phyloP scores from a whole-genome alignment of 2,329 filamentous ascomycete genomes.

The Cladophialophora carrionii region DNA sequence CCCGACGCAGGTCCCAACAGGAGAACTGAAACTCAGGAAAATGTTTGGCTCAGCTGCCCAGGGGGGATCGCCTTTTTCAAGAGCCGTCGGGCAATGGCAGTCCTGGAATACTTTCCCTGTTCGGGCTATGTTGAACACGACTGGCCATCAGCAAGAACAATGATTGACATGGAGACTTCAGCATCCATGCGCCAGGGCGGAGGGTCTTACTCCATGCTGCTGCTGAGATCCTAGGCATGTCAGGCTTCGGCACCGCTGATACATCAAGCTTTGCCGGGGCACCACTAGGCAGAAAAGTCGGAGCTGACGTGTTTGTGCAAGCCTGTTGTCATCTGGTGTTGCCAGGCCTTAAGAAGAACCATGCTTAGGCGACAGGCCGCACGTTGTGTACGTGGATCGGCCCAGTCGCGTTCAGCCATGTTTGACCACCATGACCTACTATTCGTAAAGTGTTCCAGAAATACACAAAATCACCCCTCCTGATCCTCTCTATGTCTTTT shows the following conservation, averaged over 20 bases:
- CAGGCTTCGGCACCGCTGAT: conserved; percentile 19
- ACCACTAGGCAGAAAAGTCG: conserved; percentile 8
- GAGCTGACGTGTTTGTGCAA: conserved; percentile 26
- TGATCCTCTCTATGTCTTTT: neutral
- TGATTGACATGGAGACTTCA: conserved; percentile 4
- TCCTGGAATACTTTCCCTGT: conserved; percentile 31
- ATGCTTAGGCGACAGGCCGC: neutral
- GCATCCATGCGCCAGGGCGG: conserved; percentile 12
- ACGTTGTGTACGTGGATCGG: conserved; percentile 8
- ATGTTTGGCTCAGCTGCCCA: conserved; percentile 22
- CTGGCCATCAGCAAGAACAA: conserved; percentile 12
- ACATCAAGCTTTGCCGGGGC: conserved; percentile 11
- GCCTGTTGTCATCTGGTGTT: conserved; percentile 8
- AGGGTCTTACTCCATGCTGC: conserved; percentile 15
- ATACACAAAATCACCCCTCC: neutral
- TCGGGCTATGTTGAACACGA: conserved; percentile 30
- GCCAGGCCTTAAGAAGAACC: conserved; percentile 6
- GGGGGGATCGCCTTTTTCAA: conserved; percentile 16
- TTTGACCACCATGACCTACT: neutral
- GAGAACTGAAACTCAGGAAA: conserved; percentile 16
- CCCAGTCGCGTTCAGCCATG: conserved; percentile 4
- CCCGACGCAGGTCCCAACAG: conserved; percentile 33
- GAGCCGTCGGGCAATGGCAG: conserved; percentile 21
- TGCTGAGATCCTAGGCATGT: conserved; percentile 13
- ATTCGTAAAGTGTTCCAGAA: conserved; percentile 3